Base-by-base conservation (phyloP, 192 early-diverging fungal genomes). In the Podila horticola region DNA sequence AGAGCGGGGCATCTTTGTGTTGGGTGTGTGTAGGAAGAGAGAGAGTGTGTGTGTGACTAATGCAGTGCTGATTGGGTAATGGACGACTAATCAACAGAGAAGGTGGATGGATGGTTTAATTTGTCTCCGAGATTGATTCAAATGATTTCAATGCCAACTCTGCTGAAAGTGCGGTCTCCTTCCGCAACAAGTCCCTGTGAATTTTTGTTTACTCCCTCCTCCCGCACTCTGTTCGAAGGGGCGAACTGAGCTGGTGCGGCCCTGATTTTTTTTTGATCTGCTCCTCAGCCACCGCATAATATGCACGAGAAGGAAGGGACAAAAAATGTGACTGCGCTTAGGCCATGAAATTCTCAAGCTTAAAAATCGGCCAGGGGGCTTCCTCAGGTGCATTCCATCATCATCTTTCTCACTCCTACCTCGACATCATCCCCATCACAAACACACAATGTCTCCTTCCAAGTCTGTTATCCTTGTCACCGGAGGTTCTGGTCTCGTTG, bases 401-500 rank as follows among this genome's bases (percentile, higher is more conserved):
- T 69, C 66, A 74, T 30, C 38, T 55, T 24, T 26, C 57, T 71
- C 69, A 30, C 45, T 31, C 68, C 12, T 57, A 58, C 49, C 20
- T 60, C 29, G 26, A 6, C 50, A 63, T 63, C 30, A 36, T n/a
- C 2, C 49, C 52, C 24, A 26, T 55, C 52, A 24, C 59, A 31
- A 17, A 61, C 15, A 61, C 15, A 61, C 30, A 61, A 81, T 81
- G 77, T 81, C 76, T 62, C 60, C 76, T 52, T 34, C 66, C 31
- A 81, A 81, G 77, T 81, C 77, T 73, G 86, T 92, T 31, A 91
- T 95, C 74, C 83, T 95, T 55, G 93, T 95, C 66, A 95, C 93
- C 30, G 93, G 93, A 59, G 91, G 92, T 36, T 87, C 91, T 49
- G 93, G 93, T 30, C 90, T 95, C 50, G 93, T 94, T 57, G 93